Percentiles rank a stretch among this genome's conserved stretches.
Evolutionary conservation across 2,329 filamentous ascomycete species (phyloP).

Genomic region (Berkeleyomyces rouxiae): DNA sequence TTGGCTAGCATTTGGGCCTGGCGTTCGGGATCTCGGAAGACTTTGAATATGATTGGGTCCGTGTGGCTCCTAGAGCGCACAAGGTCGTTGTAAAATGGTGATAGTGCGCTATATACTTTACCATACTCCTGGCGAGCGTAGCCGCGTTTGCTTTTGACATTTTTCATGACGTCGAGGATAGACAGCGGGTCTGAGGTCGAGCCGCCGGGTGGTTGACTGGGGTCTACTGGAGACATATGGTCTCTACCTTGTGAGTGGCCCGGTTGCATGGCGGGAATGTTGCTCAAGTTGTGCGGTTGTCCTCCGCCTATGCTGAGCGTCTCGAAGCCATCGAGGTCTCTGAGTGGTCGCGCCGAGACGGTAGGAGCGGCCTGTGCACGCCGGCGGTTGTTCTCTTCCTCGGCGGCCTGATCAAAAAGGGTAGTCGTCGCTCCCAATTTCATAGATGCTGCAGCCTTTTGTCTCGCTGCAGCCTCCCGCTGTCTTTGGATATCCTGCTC

Average conservation of each 20-base stretch:
- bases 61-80: conserved; percentile 53
- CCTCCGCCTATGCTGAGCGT: conserved; percentile 42
- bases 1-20: conserved; percentile 83
- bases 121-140: conserved; percentile 80
- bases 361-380: conserved; percentile 15
- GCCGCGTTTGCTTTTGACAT: conserved; percentile 63
- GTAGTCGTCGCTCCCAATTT: conserved; percentile 30
- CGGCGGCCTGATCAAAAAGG: conserved; percentile 56
- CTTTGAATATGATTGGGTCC: conserved; percentile 70
- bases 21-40: conserved; percentile 72
- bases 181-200: conserved; percentile 41
- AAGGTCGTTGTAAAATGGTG: conserved; percentile 78
- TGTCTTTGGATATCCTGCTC: conserved; percentile 52
- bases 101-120: conserved; percentile 74
- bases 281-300: not conserved
- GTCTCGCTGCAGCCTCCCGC: conserved; percentile 34
- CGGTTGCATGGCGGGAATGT: not conserved
- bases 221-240: conserved; percentile 16
- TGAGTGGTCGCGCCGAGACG: conserved; percentile 16
- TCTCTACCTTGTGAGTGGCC: conserved; percentile 17
- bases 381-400: conserved; percentile 30
- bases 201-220: conserved; percentile 18
- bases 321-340: conserved; percentile 56
- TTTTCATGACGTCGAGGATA: conserved; percentile 52
- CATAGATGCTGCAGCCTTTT: conserved; percentile 15